These are phyloP conservation scores for Beauveria bassiana DNA, from an alignment of 2,329 filamentous ascomycete species.

Conservation along the genomic window DNA sequence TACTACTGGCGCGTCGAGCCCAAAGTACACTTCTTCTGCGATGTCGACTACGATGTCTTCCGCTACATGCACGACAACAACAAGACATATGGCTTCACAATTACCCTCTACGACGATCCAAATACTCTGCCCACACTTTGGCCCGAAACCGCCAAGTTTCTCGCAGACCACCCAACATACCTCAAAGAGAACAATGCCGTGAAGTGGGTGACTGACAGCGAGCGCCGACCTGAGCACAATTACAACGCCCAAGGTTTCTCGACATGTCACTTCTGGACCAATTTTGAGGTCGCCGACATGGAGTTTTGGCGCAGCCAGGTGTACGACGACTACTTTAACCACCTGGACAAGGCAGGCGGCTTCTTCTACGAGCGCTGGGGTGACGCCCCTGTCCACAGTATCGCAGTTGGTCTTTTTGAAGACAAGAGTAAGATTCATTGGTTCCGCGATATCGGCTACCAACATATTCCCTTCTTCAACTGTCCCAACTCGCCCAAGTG, in stretches of 20 bases:
- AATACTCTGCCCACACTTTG: conserved; percentile 80
- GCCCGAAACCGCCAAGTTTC: conserved; percentile 92
- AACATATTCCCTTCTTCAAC: conserved; percentile 98
- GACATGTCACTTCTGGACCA: conserved; percentile 98
- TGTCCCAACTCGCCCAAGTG: conserved; percentile 96
- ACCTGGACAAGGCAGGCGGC: conserved; percentile 80
- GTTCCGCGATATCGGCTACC: conserved; percentile 99
- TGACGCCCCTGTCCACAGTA: conserved; percentile 90
- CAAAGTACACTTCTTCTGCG: conserved; percentile 98
- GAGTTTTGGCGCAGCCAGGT: conserved; percentile 82
- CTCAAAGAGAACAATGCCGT: conserved; percentile 78
- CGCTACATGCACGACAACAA: conserved; percentile 97
- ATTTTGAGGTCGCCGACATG: conserved; percentile 95
- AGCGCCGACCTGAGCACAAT: conserved; percentile 71
- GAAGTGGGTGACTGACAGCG: conserved; percentile 75
- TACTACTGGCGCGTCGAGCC: conserved; percentile 99
- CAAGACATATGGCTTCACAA: conserved; percentile 98
- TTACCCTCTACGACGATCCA: conserved; percentile 91
- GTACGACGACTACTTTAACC: conserved; percentile 94
- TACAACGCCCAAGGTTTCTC: conserved; percentile 83
- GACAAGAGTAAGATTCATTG: conserved; percentile 88
- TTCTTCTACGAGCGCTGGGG: conserved; percentile 68
- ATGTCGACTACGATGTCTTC: conserved; percentile 97
- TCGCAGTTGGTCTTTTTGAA: conserved; percentile 86
- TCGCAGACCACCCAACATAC: conserved; percentile 76